Evolutionary conservation across 768 basidiomycete species (phyloP), one percentile per base, ranked within the genome.

Genomic region (Tylopilus balloui): DNA sequence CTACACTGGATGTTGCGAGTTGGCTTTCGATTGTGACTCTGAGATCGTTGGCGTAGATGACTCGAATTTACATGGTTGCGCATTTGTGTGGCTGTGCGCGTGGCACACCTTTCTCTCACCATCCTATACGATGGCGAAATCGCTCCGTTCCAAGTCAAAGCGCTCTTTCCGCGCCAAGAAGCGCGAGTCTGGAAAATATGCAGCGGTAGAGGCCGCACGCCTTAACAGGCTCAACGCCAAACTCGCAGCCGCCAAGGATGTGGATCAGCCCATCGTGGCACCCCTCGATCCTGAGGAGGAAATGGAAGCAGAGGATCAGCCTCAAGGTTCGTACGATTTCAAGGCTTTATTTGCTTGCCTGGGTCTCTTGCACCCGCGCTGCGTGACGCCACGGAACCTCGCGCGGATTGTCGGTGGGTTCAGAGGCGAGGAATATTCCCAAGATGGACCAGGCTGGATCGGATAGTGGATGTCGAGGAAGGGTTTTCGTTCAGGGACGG

Each of bases 131-230:
- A 58, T 92, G 89, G 89, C 86, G 36, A 92, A 92, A 74, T 90
- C 88, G 37, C 76, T 80, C 34, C 75, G 90, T 61, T 88, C 88
- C 7, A 92, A 92, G 70, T 76, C 78, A 41, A 92, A 92, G 64
- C 85, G 90, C 25, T 70, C 78, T 13, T 88, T 80, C 68, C 85
- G 89, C 56, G 73, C 82, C 13, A 84, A 86, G 59, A 92, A 92
- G 67, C 81, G 89, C 51, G 78, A 83, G 61, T 67, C 70, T 37
- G 84, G 88, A 46, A 77, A 86, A 46, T 92, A 87, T 59, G 88
- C 89, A 40, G 89, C 77, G 2, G 74, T 79, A 9, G 84, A 87
- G 53, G 88, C 89, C 17, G 88, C 85, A 34, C 83, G 90, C 32
- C 71, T 92, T 29, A 68, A 85, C 52, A 78, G 90, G 51, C 75